Base-by-base conservation (phyloP, 1,284 basidiomycete genomes). In the Cutaneotrichosporon spelunceum region DNA sequence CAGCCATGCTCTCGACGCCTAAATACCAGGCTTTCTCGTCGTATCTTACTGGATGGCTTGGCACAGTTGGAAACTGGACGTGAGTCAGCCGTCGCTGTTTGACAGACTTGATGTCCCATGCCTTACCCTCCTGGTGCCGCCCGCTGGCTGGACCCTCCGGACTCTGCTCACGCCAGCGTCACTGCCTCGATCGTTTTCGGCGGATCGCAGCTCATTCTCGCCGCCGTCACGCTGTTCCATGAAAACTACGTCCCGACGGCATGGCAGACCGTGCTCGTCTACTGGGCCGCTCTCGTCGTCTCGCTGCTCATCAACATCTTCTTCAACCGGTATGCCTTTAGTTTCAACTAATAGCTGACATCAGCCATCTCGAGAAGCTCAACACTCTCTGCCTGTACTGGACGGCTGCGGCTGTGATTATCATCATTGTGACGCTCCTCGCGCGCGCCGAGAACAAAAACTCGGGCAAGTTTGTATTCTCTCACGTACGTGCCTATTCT, bases 101-200 rank as follows among this genome's bases (percentile, higher is more conserved):
- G 26, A n/a, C 19, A 1, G 11, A 11, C 21, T 8, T 30, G 14
- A 7, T 13, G 14, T 23, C 42, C 3, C 42, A 16, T 7, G 4
- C n/a, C 19, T 13, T 44, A 6, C 42, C 11, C n/a, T 4, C 5
- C n/a, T 44, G 42, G 42, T 44, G 11, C 13, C 42, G 4, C 11
- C 42, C 23, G 42, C 11, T 44, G n/a, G n/a, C n/a, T n/a, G n/a
- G n/a, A 23, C 13, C 34, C 7, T 21, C 11, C 23, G 45, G 23
- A 21, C 48, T 6, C 14, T 21, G 57, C 36, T 53, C 21, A 47
- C 23, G 42, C 21, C 63, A 77, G 75, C n/a, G 78, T 79, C 44
- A 79, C 78, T 1, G 75, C 81, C 1, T 81, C 81, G 7, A 82
- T 82, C 73, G 79, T 78, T 50, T 82, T 82, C 62, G 81, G 81